These are phyloP conservation scores for Umbilicus rupestris DNA, from an alignment of 164 flowering plant species.

Conservation along the genomic window DNA sequence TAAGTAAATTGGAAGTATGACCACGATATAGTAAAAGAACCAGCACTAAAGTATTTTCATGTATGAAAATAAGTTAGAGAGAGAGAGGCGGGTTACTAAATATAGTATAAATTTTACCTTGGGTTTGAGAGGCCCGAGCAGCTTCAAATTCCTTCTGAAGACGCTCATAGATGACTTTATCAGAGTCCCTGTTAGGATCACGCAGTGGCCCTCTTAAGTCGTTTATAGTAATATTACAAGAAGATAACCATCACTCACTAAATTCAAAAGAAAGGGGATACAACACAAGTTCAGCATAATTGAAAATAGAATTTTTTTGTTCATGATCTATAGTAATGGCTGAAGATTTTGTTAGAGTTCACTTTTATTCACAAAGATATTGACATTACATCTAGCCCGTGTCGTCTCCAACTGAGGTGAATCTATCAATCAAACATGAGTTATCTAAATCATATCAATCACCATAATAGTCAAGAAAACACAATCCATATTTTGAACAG, in stretches of 20 bases:
- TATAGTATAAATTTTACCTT: conserved; percentile 42
- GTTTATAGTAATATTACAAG: background rate
- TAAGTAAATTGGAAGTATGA: too few species aligned
- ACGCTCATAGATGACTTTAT: conserved; percentile 78
- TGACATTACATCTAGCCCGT: conserved; percentile 52
- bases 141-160: conserved; percentile 88
- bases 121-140: conserved; percentile 79
- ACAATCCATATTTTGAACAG: background rate
- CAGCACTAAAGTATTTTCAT: background rate
- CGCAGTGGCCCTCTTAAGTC: background rate
- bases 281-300: too few species aligned
- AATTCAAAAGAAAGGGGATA: background rate
- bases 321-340: background rate
- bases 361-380: background rate
- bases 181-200: conserved; percentile 61
- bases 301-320: background rate
- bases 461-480: background rate
- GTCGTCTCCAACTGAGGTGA: conserved; percentile 60
- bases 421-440: background rate
- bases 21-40: background rate
- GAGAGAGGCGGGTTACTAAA: background rate
- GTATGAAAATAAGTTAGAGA: background rate
- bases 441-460: background rate
- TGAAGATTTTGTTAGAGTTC: background rate
- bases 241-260: background rate